Evolutionary conservation across 116 monocot genomes (phyloP).

Genomic region (Trichopus zeylanicus): DNA sequence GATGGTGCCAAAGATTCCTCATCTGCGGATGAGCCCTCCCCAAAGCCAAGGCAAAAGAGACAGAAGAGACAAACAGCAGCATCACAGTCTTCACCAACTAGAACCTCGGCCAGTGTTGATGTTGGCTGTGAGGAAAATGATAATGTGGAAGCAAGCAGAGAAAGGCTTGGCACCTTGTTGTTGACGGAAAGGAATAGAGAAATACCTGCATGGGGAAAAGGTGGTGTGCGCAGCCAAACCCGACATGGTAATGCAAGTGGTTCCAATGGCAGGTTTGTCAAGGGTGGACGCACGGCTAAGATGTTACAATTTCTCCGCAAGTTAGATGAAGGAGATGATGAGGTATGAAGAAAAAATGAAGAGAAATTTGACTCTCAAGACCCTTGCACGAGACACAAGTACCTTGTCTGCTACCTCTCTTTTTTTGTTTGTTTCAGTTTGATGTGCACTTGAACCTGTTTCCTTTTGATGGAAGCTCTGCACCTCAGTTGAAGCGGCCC

Average conservation of each 20-base stretch:
- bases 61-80: conserved; percentile 28
- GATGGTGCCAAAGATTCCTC: conserved; percentile 52
- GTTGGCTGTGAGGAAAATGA: conserved; percentile 38
- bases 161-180: conserved; percentile 32
- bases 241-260: conserved; percentile 62
- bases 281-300: conserved; percentile 54
- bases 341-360: conserved; percentile 32
- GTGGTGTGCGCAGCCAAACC: conserved; percentile 83
- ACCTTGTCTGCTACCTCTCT: background rate
- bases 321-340: conserved; percentile 48
- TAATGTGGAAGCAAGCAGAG: conserved; percentile 32
- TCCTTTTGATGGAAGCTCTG: conserved; percentile 40
- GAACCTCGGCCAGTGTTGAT: conserved; percentile 23
- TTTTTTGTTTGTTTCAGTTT: conserved; percentile 45
- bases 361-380: background rate
- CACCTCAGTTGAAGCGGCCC: conserved; percentile 36
- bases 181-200: conserved; percentile 51
- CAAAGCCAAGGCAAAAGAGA: conserved; percentile 66
- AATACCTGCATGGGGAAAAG: conserved; percentile 80
- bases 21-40: conserved; percentile 62
- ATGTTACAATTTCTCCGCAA: conserved; percentile 63
- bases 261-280: conserved; percentile 49
- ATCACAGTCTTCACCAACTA: conserved; percentile 54
- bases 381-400: background rate
- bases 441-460: conserved; percentile 65